Conservation (phyloP, 2,329 filamentous ascomycete genomes). For the Calonectria pauciramosa region DNA sequence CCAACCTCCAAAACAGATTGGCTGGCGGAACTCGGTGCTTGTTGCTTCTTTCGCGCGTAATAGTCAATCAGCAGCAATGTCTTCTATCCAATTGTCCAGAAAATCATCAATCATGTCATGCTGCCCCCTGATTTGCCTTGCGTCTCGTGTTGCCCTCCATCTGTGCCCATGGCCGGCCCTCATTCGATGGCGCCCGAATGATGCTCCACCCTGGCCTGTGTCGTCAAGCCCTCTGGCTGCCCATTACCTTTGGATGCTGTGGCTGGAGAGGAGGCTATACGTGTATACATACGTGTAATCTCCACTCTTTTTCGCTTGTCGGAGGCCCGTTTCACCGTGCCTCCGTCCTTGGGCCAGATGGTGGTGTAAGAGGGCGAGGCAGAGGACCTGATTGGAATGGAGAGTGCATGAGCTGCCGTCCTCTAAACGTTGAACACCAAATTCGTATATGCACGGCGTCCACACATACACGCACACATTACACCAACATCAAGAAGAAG, state of each 20-base stretch:
- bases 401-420: not conserved
- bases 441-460: not conserved
- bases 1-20: slow-evolving; percentile 7
- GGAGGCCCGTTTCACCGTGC: not conserved
- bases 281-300: slow-evolving; percentile 22
- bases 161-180: not conserved
- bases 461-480: not conserved
- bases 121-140: not conserved
- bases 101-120: not conserved
- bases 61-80: not conserved
- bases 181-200: not conserved
- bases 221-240: too few relatives aligned
- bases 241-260: not conserved
- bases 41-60: not conserved
- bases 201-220: not conserved
- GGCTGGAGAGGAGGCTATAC: slow-evolving; percentile 7
- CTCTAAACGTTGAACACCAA: not conserved
- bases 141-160: not conserved
- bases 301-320: slow-evolving; percentile 1
- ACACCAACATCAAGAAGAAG: not conserved
- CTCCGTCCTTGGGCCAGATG: not conserved
- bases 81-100: not conserved
- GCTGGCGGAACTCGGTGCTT: slow-evolving; percentile 6
- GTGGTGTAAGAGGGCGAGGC: not conserved
- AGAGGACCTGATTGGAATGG: not conserved